Percentiles rank a stretch among this genome's conserved stretches.
Conservation (phyloP, 2,329 filamentous ascomycete species). For the Colletotrichum spaethianum region DNA sequence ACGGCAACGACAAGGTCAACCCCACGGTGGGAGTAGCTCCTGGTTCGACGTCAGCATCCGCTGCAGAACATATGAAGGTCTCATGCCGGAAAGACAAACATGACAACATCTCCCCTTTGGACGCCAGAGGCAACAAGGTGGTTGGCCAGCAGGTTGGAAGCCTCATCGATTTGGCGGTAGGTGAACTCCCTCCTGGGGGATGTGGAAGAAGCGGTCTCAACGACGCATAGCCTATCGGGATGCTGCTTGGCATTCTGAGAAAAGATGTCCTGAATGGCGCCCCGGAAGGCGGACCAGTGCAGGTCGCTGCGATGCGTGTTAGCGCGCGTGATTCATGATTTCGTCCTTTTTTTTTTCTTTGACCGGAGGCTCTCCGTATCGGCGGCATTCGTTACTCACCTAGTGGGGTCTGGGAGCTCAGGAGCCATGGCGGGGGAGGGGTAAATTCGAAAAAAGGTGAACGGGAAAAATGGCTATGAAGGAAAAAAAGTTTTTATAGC, state of each 20-base stretch:
- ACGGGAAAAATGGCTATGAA: background rate
- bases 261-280: slow-evolving; percentile 81
- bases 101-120: slow-evolving; percentile 87
- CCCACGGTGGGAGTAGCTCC: slow-evolving; percentile 21
- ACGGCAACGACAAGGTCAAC: slow-evolving; percentile 22
- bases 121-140: slow-evolving; percentile 82
- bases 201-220: slow-evolving; percentile 60
- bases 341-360: background rate
- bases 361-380: background rate
- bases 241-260: slow-evolving; percentile 74
- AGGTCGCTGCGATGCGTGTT: slow-evolving; percentile 67
- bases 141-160: slow-evolving; percentile 84
- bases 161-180: slow-evolving; percentile 89
- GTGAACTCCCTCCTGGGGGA: slow-evolving; percentile 74
- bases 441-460: background rate
- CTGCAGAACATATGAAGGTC: background rate
- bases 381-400: slow-evolving; percentile 5
- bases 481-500: background rate
- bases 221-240: slow-evolving; percentile 71
- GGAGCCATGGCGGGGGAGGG: slow-evolving; percentile 30
- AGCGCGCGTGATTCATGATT: background rate
- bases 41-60: background rate
- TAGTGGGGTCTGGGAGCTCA: slow-evolving; percentile 31
- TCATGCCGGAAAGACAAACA: slow-evolving; percentile 87
- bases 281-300: slow-evolving; percentile 75